Conservation (phyloP, 1,284 basidiomycete species). For the Blastosporella zonata region DNA sequence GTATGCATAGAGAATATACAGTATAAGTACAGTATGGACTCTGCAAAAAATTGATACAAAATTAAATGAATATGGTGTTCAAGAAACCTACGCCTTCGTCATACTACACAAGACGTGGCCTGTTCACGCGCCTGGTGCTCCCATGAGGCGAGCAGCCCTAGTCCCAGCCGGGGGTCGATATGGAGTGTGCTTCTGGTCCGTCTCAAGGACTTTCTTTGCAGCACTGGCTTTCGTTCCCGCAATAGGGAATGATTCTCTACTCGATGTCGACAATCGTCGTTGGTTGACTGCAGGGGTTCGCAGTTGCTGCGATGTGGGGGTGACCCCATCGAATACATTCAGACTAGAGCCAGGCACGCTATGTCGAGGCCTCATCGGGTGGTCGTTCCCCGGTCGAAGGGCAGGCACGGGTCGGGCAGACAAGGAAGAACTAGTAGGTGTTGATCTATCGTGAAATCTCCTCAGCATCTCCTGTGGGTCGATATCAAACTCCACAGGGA, state of each 20-base stretch:
- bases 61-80: no score
- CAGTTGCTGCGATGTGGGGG: conserved; percentile 2
- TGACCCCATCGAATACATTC: background rate
- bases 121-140: background rate
- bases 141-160: conserved; percentile 27
- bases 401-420: background rate
- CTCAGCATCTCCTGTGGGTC: conserved; percentile 12
- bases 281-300: conserved; percentile 3
- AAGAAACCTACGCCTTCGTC: no score
- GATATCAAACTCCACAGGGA: conserved; percentile 1
- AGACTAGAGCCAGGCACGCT: conserved; percentile 4
- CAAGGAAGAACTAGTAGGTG: background rate
- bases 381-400: background rate
- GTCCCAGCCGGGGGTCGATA: conserved; percentile 38
- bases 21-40: no score
- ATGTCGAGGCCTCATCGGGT: background rate
- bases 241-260: conserved; percentile 34
- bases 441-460: conserved; percentile 7
- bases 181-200: conserved; percentile 32
- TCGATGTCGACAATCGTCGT: conserved; percentile 25
- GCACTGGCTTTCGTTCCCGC: conserved; percentile 36
- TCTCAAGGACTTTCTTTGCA: conserved; percentile 29
- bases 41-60: no score
- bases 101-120: no score
- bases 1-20: background rate